phyloP scores from a whole-genome alignment of 371 early-diverging fungal species.

The Haplosporangium sp. region DNA sequence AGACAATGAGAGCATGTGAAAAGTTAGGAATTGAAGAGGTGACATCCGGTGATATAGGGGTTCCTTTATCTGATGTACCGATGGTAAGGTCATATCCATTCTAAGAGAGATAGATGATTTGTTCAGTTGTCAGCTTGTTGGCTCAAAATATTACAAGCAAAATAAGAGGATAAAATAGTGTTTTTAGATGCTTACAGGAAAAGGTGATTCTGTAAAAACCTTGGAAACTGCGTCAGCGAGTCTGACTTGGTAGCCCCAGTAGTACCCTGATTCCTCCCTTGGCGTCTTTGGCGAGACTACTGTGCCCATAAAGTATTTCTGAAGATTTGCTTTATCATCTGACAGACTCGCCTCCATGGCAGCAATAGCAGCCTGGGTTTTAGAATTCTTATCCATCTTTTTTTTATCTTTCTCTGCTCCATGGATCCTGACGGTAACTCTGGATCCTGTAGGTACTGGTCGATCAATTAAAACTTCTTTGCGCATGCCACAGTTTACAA shows the following conservation, averaged over 20 bases:
- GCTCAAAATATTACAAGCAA: background rate
- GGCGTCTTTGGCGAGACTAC: conserved; percentile 76
- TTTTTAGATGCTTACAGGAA: conserved; percentile 54
- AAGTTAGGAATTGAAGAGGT: conserved; percentile 35
- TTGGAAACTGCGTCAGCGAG: conserved; percentile 72
- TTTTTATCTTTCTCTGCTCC: conserved; percentile 58
- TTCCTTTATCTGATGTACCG: conserved; percentile 75
- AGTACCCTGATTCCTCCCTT: conserved; percentile 71
- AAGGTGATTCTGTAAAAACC: conserved; percentile 73
- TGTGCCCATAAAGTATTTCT: conserved; percentile 66
- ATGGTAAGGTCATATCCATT: conserved; percentile 79
- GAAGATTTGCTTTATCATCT: conserved; percentile 35
- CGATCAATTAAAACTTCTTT: conserved; percentile 69
- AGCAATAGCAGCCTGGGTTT: conserved; percentile 26
- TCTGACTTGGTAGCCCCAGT: conserved; percentile 84
- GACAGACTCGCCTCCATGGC: conserved; percentile 39
- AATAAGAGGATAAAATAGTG: background rate
- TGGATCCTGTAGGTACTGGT: conserved; percentile 68
- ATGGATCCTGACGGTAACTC: conserved; percentile 78
- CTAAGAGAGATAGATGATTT: conserved; percentile 15
- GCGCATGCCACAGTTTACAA: conserved; percentile 75
- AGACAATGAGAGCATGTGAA: conserved; percentile 75
- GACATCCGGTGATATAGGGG: conserved; percentile 58
- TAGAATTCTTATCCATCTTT: conserved; percentile 57
- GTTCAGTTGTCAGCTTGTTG: background rate